These are phyloP conservation scores for Plasmopara viticola DNA, from an alignment of 352 stramenopile genomes.

Conservation along the genomic window DNA sequence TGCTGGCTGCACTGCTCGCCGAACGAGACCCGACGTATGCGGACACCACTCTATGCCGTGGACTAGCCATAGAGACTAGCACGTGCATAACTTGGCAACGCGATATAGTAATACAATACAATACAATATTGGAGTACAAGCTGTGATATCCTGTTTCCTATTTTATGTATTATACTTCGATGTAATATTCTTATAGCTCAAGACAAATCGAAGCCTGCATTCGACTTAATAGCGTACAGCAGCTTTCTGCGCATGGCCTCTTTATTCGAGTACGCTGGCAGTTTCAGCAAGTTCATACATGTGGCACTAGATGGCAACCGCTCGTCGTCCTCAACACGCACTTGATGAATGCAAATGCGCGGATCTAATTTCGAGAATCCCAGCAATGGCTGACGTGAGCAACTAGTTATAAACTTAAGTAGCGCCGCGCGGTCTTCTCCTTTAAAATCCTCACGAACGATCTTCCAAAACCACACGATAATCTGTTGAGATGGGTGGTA, in stretches of 20 bases:
- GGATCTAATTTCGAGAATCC: constrained; percentile 92
- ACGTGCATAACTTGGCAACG: too few species aligned
- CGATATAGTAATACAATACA: too few species aligned
- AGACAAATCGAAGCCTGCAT: constrained; percentile 96
- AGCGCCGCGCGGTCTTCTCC: constrained; percentile 84
- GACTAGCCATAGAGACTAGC: too few species aligned
- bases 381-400: constrained; percentile 88
- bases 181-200: constrained; percentile 24
- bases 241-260: constrained; percentile 93
- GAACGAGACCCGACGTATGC: too few species aligned
- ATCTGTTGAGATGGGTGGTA: constrained; percentile 84
- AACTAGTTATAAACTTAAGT: constrained; percentile 95
- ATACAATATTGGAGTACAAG: too few species aligned
- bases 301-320: constrained; percentile 82
- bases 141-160: too few species aligned
- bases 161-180: too few species aligned
- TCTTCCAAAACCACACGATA: constrained; percentile 79
- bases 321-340: constrained; percentile 65
- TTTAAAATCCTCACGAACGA: constrained; percentile 67
- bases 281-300: constrained; percentile 97
- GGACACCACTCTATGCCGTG: too few species aligned
- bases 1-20: too few species aligned
- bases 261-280: constrained; percentile 95
- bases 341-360: constrained; percentile 92
- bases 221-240: constrained; percentile 92